Evolutionary conservation across 129 eudicot species (phyloP).

Genomic region (Arctium lappa): DNA sequence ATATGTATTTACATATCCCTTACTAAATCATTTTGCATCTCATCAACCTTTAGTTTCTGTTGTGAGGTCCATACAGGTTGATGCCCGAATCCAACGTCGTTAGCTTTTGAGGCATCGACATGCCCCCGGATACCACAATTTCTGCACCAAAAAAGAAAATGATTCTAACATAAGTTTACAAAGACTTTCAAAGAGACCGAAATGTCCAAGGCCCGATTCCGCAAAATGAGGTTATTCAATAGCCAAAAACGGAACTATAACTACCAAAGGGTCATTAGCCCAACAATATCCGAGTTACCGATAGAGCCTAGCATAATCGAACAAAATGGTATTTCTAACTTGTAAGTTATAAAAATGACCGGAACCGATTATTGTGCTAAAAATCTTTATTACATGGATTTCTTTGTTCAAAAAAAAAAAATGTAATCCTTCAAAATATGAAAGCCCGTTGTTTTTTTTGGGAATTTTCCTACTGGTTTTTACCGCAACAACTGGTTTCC

Average conservation of each 20-base stretch:
- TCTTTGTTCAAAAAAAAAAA: too few species aligned
- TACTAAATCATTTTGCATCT: background rate
- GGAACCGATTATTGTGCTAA: background rate
- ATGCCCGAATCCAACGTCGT: constrained; percentile 58
- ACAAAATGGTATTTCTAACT: background rate
- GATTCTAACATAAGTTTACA: background rate
- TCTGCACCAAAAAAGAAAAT: constrained; percentile 49
- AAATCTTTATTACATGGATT: background rate
- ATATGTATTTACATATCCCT: background rate
- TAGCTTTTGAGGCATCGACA: constrained; percentile 90
- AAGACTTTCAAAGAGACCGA: background rate
- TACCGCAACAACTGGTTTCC: background rate
- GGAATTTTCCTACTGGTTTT: background rate
- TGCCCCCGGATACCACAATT: constrained; percentile 88
- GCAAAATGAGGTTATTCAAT: background rate
- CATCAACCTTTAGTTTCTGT: constrained; percentile 30
- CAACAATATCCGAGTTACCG: background rate
- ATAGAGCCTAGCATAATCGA: background rate
- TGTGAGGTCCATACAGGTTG: constrained; percentile 49
- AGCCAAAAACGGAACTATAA: background rate
- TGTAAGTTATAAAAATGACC: background rate
- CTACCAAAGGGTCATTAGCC: background rate
- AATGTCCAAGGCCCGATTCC: background rate
- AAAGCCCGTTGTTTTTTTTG: background rate
- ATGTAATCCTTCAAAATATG: background rate